These are phyloP conservation scores for Priceomyces carsonii DNA, from an alignment of 805 yeast species.

Conservation along the genomic window DNA sequence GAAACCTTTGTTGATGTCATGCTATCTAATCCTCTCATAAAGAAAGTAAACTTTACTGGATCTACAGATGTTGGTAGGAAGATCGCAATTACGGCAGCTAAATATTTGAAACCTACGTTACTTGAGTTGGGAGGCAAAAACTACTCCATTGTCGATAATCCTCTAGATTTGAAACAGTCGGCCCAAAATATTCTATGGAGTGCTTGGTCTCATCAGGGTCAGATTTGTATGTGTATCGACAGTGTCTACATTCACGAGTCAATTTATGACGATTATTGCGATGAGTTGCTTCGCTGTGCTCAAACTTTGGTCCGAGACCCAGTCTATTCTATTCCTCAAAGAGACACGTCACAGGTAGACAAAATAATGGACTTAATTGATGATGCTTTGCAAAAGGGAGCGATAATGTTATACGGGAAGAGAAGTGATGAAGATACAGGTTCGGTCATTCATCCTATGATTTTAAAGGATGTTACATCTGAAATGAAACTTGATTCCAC, in stretches of 20 bases:
- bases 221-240: slow-evolving; percentile 50
- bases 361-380: slow-evolving; percentile 25
- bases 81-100: slow-evolving; percentile 38
- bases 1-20: slow-evolving; percentile 22
- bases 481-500: slow-evolving; percentile 26
- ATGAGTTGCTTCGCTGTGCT: slow-evolving; percentile 17
- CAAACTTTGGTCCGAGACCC: slow-evolving; percentile 13
- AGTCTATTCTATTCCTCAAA: slow-evolving; percentile 26
- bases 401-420: slow-evolving; percentile 26
- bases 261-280: slow-evolving; percentile 29
- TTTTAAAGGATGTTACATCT: slow-evolving; percentile 30
- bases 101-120: slow-evolving; percentile 38
- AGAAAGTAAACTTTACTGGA: slow-evolving; percentile 48
- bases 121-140: slow-evolving; percentile 51
- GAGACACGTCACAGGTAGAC: slow-evolving; percentile 24
- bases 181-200: slow-evolving; percentile 27
- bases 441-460: slow-evolving; percentile 22
- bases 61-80: slow-evolving; percentile 39
- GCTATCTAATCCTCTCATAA: slow-evolving; percentile 25
- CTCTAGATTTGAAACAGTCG: slow-evolving; percentile 34
- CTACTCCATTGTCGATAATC: slow-evolving; percentile 30
- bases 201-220: slow-evolving; percentile 47
- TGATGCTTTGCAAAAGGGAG: slow-evolving; percentile 42
- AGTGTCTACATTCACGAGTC: slow-evolving; percentile 34
- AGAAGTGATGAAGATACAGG: slow-evolving; percentile 5